These are phyloP conservation scores for Thinopyrum elongatum DNA, from an alignment of 176 grass and related monocot species.

Conservation along the genomic window DNA sequence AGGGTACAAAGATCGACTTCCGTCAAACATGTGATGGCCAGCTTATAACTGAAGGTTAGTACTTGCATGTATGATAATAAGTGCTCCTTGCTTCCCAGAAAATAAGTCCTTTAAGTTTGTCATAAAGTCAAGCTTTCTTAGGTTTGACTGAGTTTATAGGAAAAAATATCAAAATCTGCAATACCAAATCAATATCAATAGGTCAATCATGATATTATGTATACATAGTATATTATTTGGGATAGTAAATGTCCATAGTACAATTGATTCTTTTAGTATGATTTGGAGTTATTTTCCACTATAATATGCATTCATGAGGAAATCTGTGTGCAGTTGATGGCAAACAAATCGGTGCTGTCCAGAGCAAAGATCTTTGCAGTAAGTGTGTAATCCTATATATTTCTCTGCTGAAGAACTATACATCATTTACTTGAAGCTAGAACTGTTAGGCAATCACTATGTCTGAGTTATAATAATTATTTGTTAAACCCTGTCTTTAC, in stretches of 20 bases:
- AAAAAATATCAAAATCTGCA: too few relatives aligned
- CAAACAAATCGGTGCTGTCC: slow-evolving; percentile 74
- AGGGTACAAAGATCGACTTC: slow-evolving; percentile 97
- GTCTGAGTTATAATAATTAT: not conserved
- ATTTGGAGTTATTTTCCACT: not conserved
- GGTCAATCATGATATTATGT: too few relatives aligned
- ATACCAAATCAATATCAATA: too few relatives aligned
- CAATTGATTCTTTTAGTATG: not conserved
- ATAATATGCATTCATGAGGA: slow-evolving; percentile 16
- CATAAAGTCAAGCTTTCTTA: too few relatives aligned
- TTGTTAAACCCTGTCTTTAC: not conserved
- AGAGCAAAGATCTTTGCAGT: slow-evolving; percentile 99
- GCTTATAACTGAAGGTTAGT: slow-evolving; percentile 93
- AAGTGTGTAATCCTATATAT: slow-evolving; percentile 40
- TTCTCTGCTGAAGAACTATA: not conserved
- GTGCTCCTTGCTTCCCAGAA: too few relatives aligned
- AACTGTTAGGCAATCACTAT: not conserved
- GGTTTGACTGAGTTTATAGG: too few relatives aligned
- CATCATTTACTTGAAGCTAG: not conserved
- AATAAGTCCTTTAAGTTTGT: too few relatives aligned
- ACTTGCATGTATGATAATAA: not conserved
- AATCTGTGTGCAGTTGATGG: slow-evolving; percentile 73
- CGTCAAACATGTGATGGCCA: slow-evolving; percentile 79
- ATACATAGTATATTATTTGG: too few relatives aligned
- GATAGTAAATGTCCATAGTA: too few relatives aligned